Percentiles rank a stretch among this genome's conserved stretches.
Conservation (phyloP, 371 early-diverging fungal genomes). For the Entomophthora muscae region DNA sequence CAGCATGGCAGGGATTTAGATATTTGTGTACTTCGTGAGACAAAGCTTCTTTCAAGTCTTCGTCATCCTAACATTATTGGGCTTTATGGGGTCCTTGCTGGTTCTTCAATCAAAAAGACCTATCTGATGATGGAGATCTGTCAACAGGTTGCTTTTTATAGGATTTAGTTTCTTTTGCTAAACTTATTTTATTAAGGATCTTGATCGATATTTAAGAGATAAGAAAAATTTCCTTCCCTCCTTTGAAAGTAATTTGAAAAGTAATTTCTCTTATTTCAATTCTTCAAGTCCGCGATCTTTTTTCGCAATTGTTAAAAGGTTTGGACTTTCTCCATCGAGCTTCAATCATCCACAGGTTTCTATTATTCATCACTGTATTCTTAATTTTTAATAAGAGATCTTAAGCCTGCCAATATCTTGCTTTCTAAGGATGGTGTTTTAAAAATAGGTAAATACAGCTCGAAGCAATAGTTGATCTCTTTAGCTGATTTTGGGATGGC, state of each 20-base stretch:
- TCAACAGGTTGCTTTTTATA: not conserved
- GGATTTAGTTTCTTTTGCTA: too few species aligned
- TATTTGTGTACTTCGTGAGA: not conserved
- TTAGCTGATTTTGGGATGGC: constrained; percentile 85
- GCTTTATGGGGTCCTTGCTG: not conserved
- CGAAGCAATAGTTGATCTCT: too few species aligned
- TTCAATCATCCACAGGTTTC: not conserved
- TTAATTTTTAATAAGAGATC: not conserved
- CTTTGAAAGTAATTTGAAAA: not conserved
- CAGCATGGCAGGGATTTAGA: not conserved
- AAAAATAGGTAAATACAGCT: not conserved
- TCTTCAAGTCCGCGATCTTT: not conserved
- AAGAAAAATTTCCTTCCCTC: not conserved
- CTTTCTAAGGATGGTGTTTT: not conserved
- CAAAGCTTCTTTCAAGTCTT: not conserved
- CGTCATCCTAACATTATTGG: not conserved
- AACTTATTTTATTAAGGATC: too few species aligned
- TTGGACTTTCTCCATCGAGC: not conserved
- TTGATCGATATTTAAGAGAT: not conserved
- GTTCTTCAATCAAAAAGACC: not conserved
- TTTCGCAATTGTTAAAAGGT: not conserved
- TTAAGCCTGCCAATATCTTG: not conserved
- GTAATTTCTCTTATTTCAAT: too few species aligned
- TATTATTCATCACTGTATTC: not conserved
- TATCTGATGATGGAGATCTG: not conserved